Evolutionary conservation across 306 rosid genomes (phyloP), one percentile per base, ranked within the genome.

Genomic region (Echinosophora koreensis): DNA sequence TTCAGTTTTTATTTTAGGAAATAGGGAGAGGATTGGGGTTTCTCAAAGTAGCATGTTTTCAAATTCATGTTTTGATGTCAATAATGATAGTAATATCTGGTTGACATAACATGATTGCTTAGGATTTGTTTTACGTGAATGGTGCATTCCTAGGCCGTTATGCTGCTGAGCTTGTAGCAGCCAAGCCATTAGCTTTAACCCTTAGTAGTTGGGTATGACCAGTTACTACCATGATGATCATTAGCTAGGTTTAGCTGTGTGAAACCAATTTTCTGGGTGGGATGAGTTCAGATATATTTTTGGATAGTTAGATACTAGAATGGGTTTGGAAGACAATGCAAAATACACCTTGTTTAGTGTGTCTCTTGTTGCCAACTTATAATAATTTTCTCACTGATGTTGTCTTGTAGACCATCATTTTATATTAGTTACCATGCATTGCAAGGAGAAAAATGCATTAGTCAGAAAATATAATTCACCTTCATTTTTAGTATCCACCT

Each of bases 61-160:
- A 22, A 77, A 51, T 51, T 62, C 63, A 51, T 50, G 64, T 18
- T 64, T 38, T 64, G 3, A 65, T 64, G 41, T 65, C 4, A 51
- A 4, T 49, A 17, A 34, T 47, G 52, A 22, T 55, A 49, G 46
- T 8, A 14, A 12, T 27, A n/a, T 51, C 10, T 34, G 11, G 13
- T 32, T 39, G 62, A 62, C 51, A 11, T 18, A 27, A 11, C 8
- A 17, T 50, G 5, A 6, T 1, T 38, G 55, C 14, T 18, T 61
- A 62, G 58, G 47, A 62, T 44, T 49, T 65, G 44, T 44, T 65
- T 73, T 46, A 7, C 28, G 0, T 38, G 22, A 55, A 17, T 39
- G 41, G 38, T 73, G 38, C 39, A 39, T 42, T 73, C 11, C 51
- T 69, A 76, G 65, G 55, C 12, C 0, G 41, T 64, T 14, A 22